Evolutionary conservation across 805 yeast genomes (phyloP), one percentile per base, ranked within the genome.

Genomic region (Teunomyces gatunensis): DNA sequence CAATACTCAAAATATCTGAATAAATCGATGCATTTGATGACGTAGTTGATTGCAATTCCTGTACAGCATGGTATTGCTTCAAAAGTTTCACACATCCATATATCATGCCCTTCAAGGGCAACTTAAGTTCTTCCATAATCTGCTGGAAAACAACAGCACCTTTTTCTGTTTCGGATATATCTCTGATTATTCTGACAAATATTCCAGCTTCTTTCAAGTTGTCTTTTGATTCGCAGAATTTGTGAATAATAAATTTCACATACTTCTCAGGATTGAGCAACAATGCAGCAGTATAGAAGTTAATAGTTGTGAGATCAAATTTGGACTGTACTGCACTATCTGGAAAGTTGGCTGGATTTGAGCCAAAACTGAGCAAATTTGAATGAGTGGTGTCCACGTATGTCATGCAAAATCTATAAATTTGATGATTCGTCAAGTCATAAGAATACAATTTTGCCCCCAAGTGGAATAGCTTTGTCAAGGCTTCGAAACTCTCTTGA

Each of bases 261-360:
- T 71, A 71, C 44, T 54, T 60, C 5, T 59, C 61, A 1, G 75
- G 72, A 42, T 66, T 61, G 33, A 71, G 50, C 52, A 65, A 55
- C 5, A 69, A 59, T 5, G 77, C 75, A 5, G 72, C 67, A 1
- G 67, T 59, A 47, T 56, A 68, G 34, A 67, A 65, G 40, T 67
- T 62, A 2, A 65, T 58, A 6, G 56, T 23, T 13, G 68, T 52
- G 17, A 54, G 52, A 29, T 62, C 64, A 50, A 59, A 65, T 12
- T 53, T 47, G n/a, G 25, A 13, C 10, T 45, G 36, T 3, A 54
- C 45, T 9, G 53, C 57, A 17, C 55, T 56, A 18, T 51, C 40
- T 1, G 51, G 48, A 27, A 54, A 51, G 29, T 44, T 41, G 27
- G 29, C 30, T 9, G 43, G 34, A 15, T 40, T 39, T 33, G 13